A percentile compares a stretch with the other conserved stretches of the same genome.
These are phyloP conservation scores for Apiotrichum domesticum DNA, from an alignment of 1,284 basidiomycete genomes.

Conservation along the genomic window DNA sequence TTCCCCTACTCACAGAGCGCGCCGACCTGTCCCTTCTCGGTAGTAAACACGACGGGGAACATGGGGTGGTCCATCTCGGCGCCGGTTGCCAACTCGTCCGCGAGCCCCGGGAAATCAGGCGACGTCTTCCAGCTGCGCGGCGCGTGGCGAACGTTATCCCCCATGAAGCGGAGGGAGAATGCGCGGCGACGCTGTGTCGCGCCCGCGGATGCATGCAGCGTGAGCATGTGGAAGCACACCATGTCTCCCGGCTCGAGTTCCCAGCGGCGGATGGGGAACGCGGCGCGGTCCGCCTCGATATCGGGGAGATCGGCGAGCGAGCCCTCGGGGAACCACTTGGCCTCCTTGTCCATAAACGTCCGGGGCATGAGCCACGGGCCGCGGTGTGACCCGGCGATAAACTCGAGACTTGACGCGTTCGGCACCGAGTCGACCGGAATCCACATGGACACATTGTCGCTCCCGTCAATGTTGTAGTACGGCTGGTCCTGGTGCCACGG, in stretches of 20 bases:
- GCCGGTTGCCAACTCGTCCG: slow-evolving; percentile 5
- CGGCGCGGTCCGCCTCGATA: slow-evolving; percentile 8
- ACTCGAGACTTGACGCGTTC: slow-evolving; percentile 9
- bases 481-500: slow-evolving; percentile 21
- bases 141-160: slow-evolving; percentile 7
- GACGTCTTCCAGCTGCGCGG: slow-evolving; percentile 11
- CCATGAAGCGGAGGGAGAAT: slow-evolving; percentile 1
- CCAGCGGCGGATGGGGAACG: slow-evolving; percentile 10
- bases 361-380: slow-evolving; percentile 18
- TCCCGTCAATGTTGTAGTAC: slow-evolving; percentile 15
- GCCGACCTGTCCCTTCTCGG: background rate
- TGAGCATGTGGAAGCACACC: slow-evolving; percentile 18
- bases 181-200: slow-evolving; percentile 1
- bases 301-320: slow-evolving; percentile 12
- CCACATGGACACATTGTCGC: slow-evolving; percentile 13
- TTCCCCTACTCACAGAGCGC: background rate
- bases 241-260: slow-evolving; percentile 12
- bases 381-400: slow-evolving; percentile 11
- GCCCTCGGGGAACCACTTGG: slow-evolving; percentile 19
- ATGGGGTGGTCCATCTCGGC: slow-evolving; percentile 10
- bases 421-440: slow-evolving; percentile 16
- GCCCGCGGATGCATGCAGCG: slow-evolving; percentile 14
- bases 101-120: slow-evolving; percentile 13
- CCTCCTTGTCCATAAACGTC: slow-evolving; percentile 19
- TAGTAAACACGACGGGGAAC: slow-evolving; percentile 14